These are phyloP conservation scores for Phellinidium pouzarii DNA, from an alignment of 1,284 basidiomycete genomes.

Conservation along the genomic window DNA sequence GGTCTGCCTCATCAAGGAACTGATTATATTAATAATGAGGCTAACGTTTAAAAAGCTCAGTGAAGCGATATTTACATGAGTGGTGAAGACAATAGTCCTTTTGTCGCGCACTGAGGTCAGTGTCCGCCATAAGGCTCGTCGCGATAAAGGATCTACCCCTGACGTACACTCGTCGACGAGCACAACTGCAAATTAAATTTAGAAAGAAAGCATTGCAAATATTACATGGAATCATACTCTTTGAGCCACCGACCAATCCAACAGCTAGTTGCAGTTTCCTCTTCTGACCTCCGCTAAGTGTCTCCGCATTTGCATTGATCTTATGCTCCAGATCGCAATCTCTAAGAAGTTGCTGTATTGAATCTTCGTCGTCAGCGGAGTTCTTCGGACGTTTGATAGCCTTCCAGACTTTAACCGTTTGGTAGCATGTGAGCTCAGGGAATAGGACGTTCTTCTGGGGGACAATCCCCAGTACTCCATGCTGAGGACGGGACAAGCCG, in stretches of 20 bases:
- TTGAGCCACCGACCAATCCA: conserved; percentile 68
- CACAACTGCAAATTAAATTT: conserved; percentile 42
- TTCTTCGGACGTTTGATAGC: conserved; percentile 63
- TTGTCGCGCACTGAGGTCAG: conserved; percentile 59
- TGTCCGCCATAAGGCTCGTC: conserved; percentile 72
- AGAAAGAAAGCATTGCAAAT: neutral
- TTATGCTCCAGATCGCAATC: conserved; percentile 71
- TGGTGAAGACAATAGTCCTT: conserved; percentile 62
- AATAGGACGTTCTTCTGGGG: conserved; percentile 82
- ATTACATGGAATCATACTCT: conserved; percentile 34
- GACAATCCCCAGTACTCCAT: conserved; percentile 67
- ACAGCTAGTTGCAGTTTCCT: conserved; percentile 75
- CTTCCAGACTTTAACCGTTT: conserved; percentile 69
- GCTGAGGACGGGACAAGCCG: conserved; percentile 41
- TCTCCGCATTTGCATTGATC: conserved; percentile 56
- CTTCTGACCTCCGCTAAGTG: conserved; percentile 76
- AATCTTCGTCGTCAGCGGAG: conserved; percentile 42
- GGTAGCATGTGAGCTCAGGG: conserved; percentile 66
- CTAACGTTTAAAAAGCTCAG: conserved; percentile 4
- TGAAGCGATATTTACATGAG: conserved; percentile 41
- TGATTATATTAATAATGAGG: conserved; percentile 22
- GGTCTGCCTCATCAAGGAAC: conserved; percentile 78
- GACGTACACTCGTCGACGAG: conserved; percentile 76
- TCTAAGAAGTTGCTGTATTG: conserved; percentile 51
- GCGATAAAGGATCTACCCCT: conserved; percentile 73